Evolutionary conservation across 768 basidiomycete genomes (phyloP), one percentile per base, ranked within the genome.

Genomic region (Agrocybe praecox): DNA sequence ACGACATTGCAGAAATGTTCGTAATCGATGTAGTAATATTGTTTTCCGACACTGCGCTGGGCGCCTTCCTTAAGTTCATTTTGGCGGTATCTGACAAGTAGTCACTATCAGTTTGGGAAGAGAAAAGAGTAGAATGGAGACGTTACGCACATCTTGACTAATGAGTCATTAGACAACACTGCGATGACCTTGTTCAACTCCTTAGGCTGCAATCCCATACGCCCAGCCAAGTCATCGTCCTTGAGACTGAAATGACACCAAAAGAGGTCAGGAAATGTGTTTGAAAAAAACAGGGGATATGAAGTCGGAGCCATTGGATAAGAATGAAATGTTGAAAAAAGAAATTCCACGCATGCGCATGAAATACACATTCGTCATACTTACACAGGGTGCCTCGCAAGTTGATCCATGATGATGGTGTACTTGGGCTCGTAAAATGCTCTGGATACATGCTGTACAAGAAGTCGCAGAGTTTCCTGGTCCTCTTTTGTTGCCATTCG

Each of bases 11-110:
- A 95, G 69, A 98, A 96, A 67, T 88, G 86, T 65, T 94, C 86
- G 72, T 96, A 95, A 75, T 99, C 89, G 69, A 99, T 91, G 74
- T 93, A 98, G 78, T 92, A 99, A 78, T 98, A 99, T 67, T 92
- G 89, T 65, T 89, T 88, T 60, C 89, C 90, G 57, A 90, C 88
- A 57, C 90, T 89, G 58, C 96, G 87, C 70, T 90, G 89, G 44
- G 90, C 90, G 50, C 90, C 91, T 69, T 94, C 92, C 69, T 92
- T 92, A 63, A 94, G 83, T 74, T 96, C 94, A 60, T 94, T 94
- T 67, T 94, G 92, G 43, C 92, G 89, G 68, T 93, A 89, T 46
- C 93, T 96, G 65, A 44, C 34, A 43, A 36, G 11, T 7, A 42
- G 49, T 32, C 7, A 26, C 57, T 8, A 29, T 46, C 29, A 46